Base-by-base conservation (phyloP, 2,329 filamentous ascomycete species). In the Thielaviopsis cerberus region DNA sequence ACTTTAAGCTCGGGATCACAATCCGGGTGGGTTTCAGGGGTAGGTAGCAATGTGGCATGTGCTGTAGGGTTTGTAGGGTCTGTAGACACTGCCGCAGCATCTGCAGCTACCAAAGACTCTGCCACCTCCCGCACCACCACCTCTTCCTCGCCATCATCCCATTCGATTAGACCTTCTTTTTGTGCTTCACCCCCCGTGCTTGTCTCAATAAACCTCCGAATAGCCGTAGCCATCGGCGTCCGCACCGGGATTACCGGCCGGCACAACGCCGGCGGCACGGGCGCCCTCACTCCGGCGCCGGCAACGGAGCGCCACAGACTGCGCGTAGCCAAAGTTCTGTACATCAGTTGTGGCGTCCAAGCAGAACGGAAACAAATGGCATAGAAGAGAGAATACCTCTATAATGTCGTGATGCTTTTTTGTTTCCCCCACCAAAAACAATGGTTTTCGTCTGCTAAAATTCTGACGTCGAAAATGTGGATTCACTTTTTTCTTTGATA, bases 261-360 rank as follows among this genome's bases (percentile, higher is more conserved):
- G 4, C 41, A n/a, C 41, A 22, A 3, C n/a, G 6, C 41, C 1
- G 41, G 15, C 41, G 11, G 5, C n/a, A 4, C 41, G 15, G 37
- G 37, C 22, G 34, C 34, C 24, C 23, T 53, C 23, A 10, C 34
- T 11, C 30, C 15, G 27, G 20, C 37, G n/a, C 30, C 26, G 34
- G 34, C 55, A 48, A 48, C 41, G n/a, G 55, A 45, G 20, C 30
- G 20, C 55, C 56, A 57, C 22, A 61, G 37, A 37, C 52, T 37
- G 45, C 56, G 51, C 20, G 51, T 51, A 15, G 56, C 24, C n/a
- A 61, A 50, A 45, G 59, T 53, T 51, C 55, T 54, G 50, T 61
- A 61, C 59, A 61, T 61, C 34, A 41, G 20, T 54, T 48, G 34
- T 6, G 34, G 17, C 37, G 6, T 1, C 10, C n/a, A n/a, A 8